Conservation (phyloP, 495 filamentous ascomycete genomes). For the Staphylotrichum tortipilum region DNA sequence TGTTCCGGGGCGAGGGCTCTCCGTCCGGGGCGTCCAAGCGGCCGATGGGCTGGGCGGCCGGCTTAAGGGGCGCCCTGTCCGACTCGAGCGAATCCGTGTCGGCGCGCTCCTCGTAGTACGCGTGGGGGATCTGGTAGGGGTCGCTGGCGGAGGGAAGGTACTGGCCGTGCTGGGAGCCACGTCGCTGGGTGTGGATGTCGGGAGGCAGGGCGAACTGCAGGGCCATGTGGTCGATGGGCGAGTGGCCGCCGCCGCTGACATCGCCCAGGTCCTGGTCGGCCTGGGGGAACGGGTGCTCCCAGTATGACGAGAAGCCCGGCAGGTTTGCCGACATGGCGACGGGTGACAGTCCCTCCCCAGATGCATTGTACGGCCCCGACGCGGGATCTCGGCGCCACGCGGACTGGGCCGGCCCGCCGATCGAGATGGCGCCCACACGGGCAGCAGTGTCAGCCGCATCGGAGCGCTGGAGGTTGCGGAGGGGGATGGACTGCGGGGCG, state of each 20-base stretch:
- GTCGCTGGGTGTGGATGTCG: constrained; percentile 26
- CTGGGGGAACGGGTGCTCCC: constrained; percentile 32
- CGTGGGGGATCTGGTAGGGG: constrained; percentile 31
- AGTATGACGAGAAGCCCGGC: constrained; percentile 38
- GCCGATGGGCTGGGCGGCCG: constrained; percentile 57
- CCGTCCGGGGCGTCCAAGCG: constrained; percentile 37
- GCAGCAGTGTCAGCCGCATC: constrained; percentile 30
- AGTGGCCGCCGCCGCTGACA: constrained; percentile 23
- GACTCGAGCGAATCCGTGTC: constrained; percentile 57
- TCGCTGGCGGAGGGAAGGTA: constrained; percentile 27
- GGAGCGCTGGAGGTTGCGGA: constrained; percentile 67
- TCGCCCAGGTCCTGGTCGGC: constrained; percentile 20
- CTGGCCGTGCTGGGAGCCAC: constrained; percentile 3
- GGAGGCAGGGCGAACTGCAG: constrained; percentile 43
- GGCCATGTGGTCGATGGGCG: constrained; percentile 38
- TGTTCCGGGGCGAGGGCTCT: constrained; percentile 53
- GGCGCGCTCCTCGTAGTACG: constrained; percentile 44
- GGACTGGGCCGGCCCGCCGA: neutral
- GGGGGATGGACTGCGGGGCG: constrained; percentile 65
- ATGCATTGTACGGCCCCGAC: constrained; percentile 16
- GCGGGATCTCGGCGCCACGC: constrained; percentile 22
- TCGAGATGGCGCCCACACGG: constrained; percentile 8
- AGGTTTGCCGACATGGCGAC: constrained; percentile 34
- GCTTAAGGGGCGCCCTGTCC: constrained; percentile 60
- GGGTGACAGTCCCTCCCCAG: constrained; percentile 21